Evolutionary conservation across 148 eudicot species (phyloP).

Genomic region (Rhododendron ovatum): DNA sequence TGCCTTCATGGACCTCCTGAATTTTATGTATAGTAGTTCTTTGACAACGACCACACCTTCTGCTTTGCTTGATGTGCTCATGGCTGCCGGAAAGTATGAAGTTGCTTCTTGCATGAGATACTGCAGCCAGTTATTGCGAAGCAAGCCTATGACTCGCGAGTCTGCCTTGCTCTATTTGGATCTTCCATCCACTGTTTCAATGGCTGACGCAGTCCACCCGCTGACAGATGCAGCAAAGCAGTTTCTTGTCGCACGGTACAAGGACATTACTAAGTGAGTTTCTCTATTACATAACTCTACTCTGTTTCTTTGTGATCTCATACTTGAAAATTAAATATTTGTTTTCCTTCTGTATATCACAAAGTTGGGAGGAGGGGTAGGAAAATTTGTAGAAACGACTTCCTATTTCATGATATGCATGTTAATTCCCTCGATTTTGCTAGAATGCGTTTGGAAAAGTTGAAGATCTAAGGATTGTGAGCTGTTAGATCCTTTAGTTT

Average conservation of each 20-base stretch:
- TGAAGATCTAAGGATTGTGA: neutral
- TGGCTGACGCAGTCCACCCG: conserved; percentile 69
- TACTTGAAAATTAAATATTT: neutral
- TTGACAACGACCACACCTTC: conserved; percentile 37
- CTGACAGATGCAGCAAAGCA: conserved; percentile 62
- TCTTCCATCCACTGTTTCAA: conserved; percentile 57
- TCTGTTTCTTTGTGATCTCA: neutral
- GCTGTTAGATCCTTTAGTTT: neutral
- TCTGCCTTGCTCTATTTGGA: conserved; percentile 71
- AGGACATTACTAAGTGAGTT: conserved; percentile 61
- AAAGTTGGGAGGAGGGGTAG: neutral
- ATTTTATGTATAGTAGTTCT: conserved; percentile 63
- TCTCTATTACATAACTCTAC: neutral
- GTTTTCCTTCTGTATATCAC: neutral
- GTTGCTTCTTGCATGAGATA: conserved; percentile 81
- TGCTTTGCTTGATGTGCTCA: conserved; percentile 73
- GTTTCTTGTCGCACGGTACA: conserved; percentile 56
- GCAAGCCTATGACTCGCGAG: conserved; percentile 61
- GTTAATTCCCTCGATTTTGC: neutral
- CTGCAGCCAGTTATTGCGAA: conserved; percentile 52
- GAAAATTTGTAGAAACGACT: neutral
- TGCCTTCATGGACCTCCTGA: conserved; percentile 79
- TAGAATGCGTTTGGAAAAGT: neutral
- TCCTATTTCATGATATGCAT: neutral
- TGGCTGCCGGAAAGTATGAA: conserved; percentile 81